A percentile compares a stretch with the other conserved stretches of the same genome.
Conservation (phyloP, 139 green algal species). For the Asterochloris sp. region DNA sequence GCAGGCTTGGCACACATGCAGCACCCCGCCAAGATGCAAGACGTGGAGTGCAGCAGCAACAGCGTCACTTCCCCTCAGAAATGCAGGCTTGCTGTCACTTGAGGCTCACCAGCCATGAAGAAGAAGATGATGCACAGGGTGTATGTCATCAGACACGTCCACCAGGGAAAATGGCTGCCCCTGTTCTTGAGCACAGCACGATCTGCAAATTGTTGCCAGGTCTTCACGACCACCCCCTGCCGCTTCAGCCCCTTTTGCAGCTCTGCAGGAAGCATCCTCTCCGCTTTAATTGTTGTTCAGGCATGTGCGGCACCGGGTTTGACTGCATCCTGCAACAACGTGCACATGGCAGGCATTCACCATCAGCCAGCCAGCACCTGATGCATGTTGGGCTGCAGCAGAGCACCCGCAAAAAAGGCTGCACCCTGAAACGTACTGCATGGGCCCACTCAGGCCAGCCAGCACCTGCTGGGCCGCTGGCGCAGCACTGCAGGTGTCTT, state of each 20-base stretch:
- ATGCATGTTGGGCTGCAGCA: background rate
- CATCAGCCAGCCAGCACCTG: background rate
- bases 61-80: background rate
- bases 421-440: too few species aligned
- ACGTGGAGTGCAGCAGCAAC: background rate
- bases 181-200: conserved; percentile 5
- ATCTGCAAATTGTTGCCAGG: conserved; percentile 8
- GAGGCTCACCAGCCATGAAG: conserved; percentile 16
- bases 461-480: too few species aligned
- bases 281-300: background rate
- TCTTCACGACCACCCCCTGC: conserved; percentile 1
- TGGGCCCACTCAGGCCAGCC: too few species aligned
- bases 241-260: background rate
- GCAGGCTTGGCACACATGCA: background rate
- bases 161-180: conserved; percentile 1
- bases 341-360: background rate
- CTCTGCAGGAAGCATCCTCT: background rate
- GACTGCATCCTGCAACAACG: background rate
- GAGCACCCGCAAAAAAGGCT: background rate
- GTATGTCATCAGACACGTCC: conserved; percentile 11
- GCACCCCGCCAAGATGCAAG: background rate
- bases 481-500: too few species aligned
- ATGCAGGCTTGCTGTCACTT: background rate
- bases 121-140: conserved; percentile 13
- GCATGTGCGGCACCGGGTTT: background rate